These are phyloP conservation scores for Colletotrichum trifolii DNA, from an alignment of 2,329 filamentous ascomycete species.

Conservation along the genomic window DNA sequence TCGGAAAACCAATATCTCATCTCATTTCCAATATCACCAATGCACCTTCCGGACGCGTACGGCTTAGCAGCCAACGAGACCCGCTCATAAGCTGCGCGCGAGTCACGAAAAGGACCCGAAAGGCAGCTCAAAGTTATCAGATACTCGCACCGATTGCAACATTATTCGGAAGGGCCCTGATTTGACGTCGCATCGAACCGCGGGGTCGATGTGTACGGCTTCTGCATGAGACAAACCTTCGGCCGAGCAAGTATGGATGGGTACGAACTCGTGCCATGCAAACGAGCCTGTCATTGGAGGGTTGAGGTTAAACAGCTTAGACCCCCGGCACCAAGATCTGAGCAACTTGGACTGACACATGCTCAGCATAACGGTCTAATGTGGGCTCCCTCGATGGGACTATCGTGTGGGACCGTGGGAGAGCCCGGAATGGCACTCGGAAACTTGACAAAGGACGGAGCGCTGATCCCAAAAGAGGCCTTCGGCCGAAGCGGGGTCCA, in stretches of 20 bases:
- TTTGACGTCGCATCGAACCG: constrained; percentile 25
- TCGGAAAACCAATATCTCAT: constrained; percentile 16
- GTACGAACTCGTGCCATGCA: constrained; percentile 14
- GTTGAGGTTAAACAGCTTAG: neutral
- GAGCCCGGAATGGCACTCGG: constrained; percentile 25
- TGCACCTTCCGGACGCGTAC: constrained; percentile 5
- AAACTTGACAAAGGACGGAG: constrained; percentile 6
- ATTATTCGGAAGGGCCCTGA: constrained; percentile 6
- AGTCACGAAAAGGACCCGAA: constrained; percentile 22
- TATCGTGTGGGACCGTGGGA: constrained; percentile 25
- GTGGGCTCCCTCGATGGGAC: constrained; percentile 33
- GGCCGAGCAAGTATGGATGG: constrained; percentile 1
- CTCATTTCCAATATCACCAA: constrained; percentile 17
- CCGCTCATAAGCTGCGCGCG: constrained; percentile 11
- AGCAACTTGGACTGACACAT: constrained; percentile 17
- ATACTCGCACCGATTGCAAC: constrained; percentile 15
- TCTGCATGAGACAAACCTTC: neutral
- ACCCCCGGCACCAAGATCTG: constrained; percentile 1
- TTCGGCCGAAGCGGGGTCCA: constrained; percentile 21
- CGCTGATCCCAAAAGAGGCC: constrained; percentile 27
- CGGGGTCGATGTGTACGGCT: constrained; percentile 14
- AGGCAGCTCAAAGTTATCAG: constrained; percentile 18
- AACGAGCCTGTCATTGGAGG: constrained; percentile 18
- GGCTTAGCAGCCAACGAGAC: neutral
- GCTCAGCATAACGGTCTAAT: constrained; percentile 16